These are phyloP conservation scores for Leccinum olivaceopallidum DNA, from an alignment of 768 basidiomycete genomes.

Conservation along the genomic window DNA sequence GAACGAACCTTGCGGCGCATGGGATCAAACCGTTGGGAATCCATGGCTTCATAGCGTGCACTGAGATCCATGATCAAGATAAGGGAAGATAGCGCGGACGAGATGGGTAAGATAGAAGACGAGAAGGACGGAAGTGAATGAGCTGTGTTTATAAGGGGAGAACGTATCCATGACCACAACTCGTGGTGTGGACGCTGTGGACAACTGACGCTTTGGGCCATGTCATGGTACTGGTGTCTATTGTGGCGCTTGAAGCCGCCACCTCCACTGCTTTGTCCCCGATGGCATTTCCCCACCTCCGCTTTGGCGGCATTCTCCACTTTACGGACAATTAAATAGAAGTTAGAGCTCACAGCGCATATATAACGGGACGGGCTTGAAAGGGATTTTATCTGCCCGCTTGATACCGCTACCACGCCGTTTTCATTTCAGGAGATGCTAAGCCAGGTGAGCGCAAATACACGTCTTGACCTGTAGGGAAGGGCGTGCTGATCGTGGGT, in stretches of 20 bases:
- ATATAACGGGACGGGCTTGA: slow-evolving; percentile 12
- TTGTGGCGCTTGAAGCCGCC: slow-evolving; percentile 16
- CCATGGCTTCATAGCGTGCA: slow-evolving; percentile 31
- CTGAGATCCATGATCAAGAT: slow-evolving; percentile 28
- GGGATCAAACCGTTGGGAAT: slow-evolving; percentile 36
- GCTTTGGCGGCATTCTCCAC: slow-evolving; percentile 22
- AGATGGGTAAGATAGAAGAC: slow-evolving; percentile 27
- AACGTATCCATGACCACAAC: slow-evolving; percentile 26
- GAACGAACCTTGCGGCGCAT: slow-evolving; percentile 30
- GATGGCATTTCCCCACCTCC: slow-evolving; percentile 11
- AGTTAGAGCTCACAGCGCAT: slow-evolving; percentile 11
- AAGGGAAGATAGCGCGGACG: slow-evolving; percentile 30
- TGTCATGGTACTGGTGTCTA: slow-evolving; percentile 17
- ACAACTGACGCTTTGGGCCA: slow-evolving; percentile 23
- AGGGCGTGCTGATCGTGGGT: slow-evolving; percentile 27
- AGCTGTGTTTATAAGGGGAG: slow-evolving; percentile 24
- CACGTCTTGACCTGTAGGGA: slow-evolving; percentile 19
- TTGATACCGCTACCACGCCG: slow-evolving; percentile 22
- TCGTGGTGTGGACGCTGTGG: slow-evolving; percentile 27
- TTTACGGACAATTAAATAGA: slow-evolving; percentile 7
- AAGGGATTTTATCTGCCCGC: slow-evolving; percentile 14
- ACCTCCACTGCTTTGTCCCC: slow-evolving; percentile 20
- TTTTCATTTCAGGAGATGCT: slow-evolving; percentile 27
- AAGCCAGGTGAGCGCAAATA: slow-evolving; percentile 17
- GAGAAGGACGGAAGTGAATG: slow-evolving; percentile 31